These are phyloP conservation scores for Nidula microcarpa DNA, from an alignment of 768 basidiomycete species.

Conservation along the genomic window DNA sequence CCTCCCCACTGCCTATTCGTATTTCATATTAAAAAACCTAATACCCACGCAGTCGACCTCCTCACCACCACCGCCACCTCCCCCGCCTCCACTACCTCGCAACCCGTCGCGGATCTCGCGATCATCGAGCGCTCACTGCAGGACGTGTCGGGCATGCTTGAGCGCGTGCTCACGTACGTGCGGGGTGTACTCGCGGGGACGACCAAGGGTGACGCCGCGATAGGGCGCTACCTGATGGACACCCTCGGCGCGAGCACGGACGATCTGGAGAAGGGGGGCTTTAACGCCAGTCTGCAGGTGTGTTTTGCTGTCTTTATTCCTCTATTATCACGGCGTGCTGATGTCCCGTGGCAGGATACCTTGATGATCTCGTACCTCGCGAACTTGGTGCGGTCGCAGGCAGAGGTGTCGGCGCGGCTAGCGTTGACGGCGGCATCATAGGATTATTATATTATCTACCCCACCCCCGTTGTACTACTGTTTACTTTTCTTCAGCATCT, in stretches of 20 bases:
- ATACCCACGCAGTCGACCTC: slow-evolving; percentile 64
- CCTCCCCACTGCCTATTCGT: neutral
- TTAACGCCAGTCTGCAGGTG: slow-evolving; percentile 77
- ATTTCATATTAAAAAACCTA: slow-evolving; percentile 2
- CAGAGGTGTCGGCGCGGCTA: slow-evolving; percentile 86
- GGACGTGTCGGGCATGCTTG: slow-evolving; percentile 72
- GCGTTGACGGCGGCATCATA: slow-evolving; percentile 62
- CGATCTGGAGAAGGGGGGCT: slow-evolving; percentile 65
- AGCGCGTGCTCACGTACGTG: slow-evolving; percentile 84
- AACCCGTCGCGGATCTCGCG: slow-evolving; percentile 68
- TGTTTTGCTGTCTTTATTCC: slow-evolving; percentile 5
- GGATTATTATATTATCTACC: slow-evolving; percentile 5
- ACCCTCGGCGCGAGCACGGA: slow-evolving; percentile 73
- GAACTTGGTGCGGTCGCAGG: slow-evolving; percentile 89
- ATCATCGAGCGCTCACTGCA: slow-evolving; percentile 72
- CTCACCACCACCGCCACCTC: slow-evolving; percentile 49
- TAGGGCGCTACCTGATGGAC: slow-evolving; percentile 91
- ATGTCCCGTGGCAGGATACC: slow-evolving; percentile 58
- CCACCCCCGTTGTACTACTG: neutral
- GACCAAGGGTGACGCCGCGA: slow-evolving; percentile 72
- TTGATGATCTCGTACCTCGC: slow-evolving; percentile 95
- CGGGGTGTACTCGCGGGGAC: slow-evolving; percentile 77
- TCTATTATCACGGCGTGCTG: slow-evolving; percentile 8
- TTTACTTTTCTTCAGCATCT: neutral
- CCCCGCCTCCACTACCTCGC: slow-evolving; percentile 41